Conservation (phyloP, 768 basidiomycete genomes). For the Tricholoma saponaceum region DNA sequence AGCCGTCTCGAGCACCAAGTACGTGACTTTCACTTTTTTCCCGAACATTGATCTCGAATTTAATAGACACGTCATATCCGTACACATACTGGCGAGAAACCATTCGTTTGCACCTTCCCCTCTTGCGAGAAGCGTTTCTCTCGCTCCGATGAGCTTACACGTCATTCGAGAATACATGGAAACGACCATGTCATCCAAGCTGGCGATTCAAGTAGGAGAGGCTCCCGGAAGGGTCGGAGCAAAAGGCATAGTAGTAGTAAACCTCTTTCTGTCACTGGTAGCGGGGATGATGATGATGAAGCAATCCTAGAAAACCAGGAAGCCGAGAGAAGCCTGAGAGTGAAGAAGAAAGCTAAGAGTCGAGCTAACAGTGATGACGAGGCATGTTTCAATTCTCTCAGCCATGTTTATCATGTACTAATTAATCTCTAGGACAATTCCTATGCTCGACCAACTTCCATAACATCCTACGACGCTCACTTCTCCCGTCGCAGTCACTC, state of each 20-base stretch:
- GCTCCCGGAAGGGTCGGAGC: background rate
- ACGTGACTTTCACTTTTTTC: constrained; percentile 8
- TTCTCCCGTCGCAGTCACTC: constrained; percentile 30
- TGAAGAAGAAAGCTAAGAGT: constrained; percentile 77
- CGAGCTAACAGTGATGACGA: constrained; percentile 81
- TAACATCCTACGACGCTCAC: constrained; percentile 41
- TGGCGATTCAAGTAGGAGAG: constrained; percentile 15
- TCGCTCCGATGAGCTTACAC: constrained; percentile 96
- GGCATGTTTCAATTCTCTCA: constrained; percentile 40
- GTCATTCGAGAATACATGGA: constrained; percentile 87
- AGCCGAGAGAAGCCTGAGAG: constrained; percentile 25
- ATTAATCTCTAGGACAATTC: constrained; percentile 40
- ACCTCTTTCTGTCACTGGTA: background rate
- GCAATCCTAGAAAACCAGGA: constrained; percentile 1
- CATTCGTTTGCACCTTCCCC: constrained; percentile 87
- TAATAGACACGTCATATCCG: constrained; percentile 92
- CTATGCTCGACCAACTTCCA: constrained; percentile 53
- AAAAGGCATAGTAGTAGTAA: background rate
- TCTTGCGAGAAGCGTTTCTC: constrained; percentile 99
- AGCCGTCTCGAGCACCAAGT: constrained; percentile 96
- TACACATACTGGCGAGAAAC: constrained; percentile 98
- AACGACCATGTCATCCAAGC: constrained; percentile 46
- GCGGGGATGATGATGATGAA: constrained; percentile 5
- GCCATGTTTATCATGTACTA: constrained; percentile 5
- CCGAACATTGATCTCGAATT: constrained; percentile 9